These are phyloP conservation scores for Bipolaris oryzae DNA, from an alignment of 2,329 filamentous ascomycete genomes.

Conservation along the genomic window DNA sequence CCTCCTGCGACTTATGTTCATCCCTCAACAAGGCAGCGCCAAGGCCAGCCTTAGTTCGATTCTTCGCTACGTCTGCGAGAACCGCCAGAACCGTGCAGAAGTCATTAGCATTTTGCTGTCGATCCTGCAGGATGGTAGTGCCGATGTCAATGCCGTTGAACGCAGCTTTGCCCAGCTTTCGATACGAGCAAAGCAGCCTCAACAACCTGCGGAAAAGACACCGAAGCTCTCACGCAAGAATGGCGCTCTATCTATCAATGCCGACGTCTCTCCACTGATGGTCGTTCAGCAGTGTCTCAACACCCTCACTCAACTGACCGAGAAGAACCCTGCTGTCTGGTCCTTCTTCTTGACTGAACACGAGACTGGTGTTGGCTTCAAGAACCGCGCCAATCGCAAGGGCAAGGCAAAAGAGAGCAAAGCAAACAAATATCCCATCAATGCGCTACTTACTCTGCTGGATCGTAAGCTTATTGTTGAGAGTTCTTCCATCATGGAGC, in stretches of 20 bases:
- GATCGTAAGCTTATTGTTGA: conserved; percentile 97
- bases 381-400: conserved; percentile 78
- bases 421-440: conserved; percentile 86
- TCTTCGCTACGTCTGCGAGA: conserved; percentile 90
- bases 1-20: conserved; percentile 97
- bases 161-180: conserved; percentile 94
- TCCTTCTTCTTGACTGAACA: conserved; percentile 95
- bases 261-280: conserved; percentile 90
- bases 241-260: conserved; percentile 69
- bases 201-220: conserved; percentile 70
- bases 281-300: conserved; percentile 95
- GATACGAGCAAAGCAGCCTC: conserved; percentile 82
- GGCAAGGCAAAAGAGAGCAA: conserved; percentile 87
- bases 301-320: conserved; percentile 80
- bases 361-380: conserved; percentile 77
- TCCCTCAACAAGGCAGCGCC: conserved; percentile 86
- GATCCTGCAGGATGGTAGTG: conserved; percentile 93
- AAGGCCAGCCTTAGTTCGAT: conserved; percentile 84
- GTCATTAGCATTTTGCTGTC: conserved; percentile 91
- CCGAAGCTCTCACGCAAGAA: conserved; percentile 80
- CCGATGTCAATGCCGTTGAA: conserved; percentile 91
- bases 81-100: conserved; percentile 92
- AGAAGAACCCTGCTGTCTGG: conserved; percentile 83
- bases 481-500: conserved; percentile 95
- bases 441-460: conserved; percentile 83